Evolutionary conservation across 2,329 filamentous ascomycete genomes (phyloP).

Genomic region (Fusarium mundagurra): DNA sequence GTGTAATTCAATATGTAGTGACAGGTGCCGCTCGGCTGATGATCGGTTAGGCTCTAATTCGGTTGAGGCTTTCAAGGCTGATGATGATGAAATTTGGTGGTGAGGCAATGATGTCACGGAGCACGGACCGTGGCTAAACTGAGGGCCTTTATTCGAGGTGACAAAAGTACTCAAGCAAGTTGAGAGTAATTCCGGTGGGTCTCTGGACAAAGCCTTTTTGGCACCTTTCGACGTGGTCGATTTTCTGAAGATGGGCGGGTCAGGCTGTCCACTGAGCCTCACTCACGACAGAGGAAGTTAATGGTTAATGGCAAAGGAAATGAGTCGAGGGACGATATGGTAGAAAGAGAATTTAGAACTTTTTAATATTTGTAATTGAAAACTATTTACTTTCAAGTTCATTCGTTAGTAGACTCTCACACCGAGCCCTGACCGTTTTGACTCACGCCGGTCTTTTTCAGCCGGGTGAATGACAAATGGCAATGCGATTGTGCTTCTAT

Average conservation of each 20-base stretch:
- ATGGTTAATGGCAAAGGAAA: background rate
- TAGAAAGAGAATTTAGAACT: too few species aligned
- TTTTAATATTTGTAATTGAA: too few species aligned
- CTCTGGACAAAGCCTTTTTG: background rate
- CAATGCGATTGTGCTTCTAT: too few species aligned
- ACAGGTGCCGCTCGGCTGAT: constrained; percentile 26
- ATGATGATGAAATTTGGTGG: constrained; percentile 39
- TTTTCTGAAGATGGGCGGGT: constrained; percentile 13
- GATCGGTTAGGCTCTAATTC: background rate
- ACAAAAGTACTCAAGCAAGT: background rate
- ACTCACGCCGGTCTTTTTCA: constrained; percentile 43
- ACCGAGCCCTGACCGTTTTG: constrained; percentile 26
- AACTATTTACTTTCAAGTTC: too few species aligned
- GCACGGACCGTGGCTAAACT: constrained; percentile 26
- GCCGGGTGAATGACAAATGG: background rate
- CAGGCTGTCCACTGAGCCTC: constrained; percentile 20
- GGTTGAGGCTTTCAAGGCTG: constrained; percentile 22
- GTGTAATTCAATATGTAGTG: background rate
- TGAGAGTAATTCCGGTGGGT: background rate
- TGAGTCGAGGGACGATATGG: background rate
- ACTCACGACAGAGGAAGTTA: background rate
- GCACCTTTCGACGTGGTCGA: background rate
- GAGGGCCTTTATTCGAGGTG: background rate
- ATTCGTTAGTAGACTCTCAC: background rate
- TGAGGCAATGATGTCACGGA: constrained; percentile 44